phyloP scores from a whole-genome alignment of 2,329 filamentous ascomycete genomes.

The Pyricularia grisea region DNA sequence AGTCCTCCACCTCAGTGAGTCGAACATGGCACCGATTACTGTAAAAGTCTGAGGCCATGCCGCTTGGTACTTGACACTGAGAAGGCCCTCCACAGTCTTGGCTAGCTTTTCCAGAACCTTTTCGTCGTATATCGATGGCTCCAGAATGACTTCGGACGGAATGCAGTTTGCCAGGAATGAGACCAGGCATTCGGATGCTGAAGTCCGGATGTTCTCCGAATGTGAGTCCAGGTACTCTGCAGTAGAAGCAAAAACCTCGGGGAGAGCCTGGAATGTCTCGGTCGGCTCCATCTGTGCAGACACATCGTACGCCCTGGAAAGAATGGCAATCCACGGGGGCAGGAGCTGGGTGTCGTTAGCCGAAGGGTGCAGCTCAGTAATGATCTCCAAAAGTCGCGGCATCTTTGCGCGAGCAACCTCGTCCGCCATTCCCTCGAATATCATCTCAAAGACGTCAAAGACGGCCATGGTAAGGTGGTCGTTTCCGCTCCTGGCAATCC shows the following conservation, averaged over 20 bases:
- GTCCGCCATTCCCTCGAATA: conserved; percentile 86
- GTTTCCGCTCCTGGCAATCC: conserved; percentile 82
- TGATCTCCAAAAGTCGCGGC: conserved; percentile 80
- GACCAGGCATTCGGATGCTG: conserved; percentile 87
- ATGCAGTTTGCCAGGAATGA: conserved; percentile 90
- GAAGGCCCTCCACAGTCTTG: conserved; percentile 59
- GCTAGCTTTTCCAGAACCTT: conserved; percentile 78
- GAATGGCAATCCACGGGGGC: conserved; percentile 91
- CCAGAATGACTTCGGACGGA: conserved; percentile 70
- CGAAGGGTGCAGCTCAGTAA: conserved; percentile 82
- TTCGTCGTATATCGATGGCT: conserved; percentile 88
- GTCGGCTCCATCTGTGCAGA: conserved; percentile 80
- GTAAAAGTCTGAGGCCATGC: conserved; percentile 95
- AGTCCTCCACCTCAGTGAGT: conserved; percentile 75
- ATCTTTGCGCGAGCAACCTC: conserved; percentile 85
- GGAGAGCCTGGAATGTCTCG: conserved; percentile 85
- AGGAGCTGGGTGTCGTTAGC: conserved; percentile 91
- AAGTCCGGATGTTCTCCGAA: conserved; percentile 88
- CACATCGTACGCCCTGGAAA: conserved; percentile 91
- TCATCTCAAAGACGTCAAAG: conserved; percentile 96
- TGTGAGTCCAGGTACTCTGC: conserved; percentile 75
- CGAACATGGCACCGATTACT: conserved; percentile 79
- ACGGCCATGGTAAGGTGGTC: conserved; percentile 94
- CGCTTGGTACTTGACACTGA: conserved; percentile 85
- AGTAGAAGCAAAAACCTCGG: conserved; percentile 73